These are phyloP conservation scores for Solanum commersonii DNA, from an alignment of 257 asterid genomes.

Conservation along the genomic window DNA sequence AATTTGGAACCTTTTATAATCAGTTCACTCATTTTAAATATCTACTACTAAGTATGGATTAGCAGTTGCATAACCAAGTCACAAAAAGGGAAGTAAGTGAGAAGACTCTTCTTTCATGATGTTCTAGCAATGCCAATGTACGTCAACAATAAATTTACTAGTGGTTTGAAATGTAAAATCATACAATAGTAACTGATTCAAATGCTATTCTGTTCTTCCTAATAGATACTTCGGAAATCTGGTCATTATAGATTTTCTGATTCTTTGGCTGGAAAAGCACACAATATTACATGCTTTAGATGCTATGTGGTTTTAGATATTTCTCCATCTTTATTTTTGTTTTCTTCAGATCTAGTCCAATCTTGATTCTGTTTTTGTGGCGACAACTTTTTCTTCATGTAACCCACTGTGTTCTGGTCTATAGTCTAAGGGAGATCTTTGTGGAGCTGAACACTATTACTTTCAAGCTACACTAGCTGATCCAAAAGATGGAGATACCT, in stretches of 20 bases:
- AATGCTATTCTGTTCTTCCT: not conserved
- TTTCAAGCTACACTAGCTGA: constrained; percentile 50
- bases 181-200: not conserved
- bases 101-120: not conserved
- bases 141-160: not conserved
- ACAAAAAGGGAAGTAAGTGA: not conserved
- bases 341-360: not conserved
- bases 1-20: not conserved
- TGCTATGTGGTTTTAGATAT: not conserved
- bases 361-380: not conserved
- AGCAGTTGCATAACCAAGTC: not conserved
- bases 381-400: not conserved
- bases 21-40: not conserved
- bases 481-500: constrained; percentile 54
- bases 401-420: not conserved
- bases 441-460: constrained; percentile 64
- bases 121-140: not conserved
- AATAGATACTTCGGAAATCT: not conserved
- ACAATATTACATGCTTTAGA: not conserved
- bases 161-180: not conserved
- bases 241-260: not conserved
- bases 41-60: not conserved
- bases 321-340: not conserved
- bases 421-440: constrained; percentile 59
- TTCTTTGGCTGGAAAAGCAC: not conserved